A percentile compares a stretch with the other conserved stretches of the same genome.
phyloP scores from a whole-genome alignment of 768 basidiomycete species.

The Podaxis sp. region DNA sequence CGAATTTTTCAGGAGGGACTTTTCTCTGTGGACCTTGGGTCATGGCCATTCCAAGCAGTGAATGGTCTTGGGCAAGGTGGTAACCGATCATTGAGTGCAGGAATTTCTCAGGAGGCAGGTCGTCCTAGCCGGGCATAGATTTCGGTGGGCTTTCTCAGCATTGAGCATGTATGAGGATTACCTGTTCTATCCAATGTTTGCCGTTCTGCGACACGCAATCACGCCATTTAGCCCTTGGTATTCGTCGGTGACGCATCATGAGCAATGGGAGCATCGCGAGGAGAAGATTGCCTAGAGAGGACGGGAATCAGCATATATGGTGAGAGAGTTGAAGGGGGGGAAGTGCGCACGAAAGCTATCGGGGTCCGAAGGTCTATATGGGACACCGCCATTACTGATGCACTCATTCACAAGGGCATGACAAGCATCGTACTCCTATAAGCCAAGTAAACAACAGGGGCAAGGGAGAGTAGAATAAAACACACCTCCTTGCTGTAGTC shows the following conservation, averaged over 20 bases:
- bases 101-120: constrained; percentile 61
- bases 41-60: constrained; percentile 82
- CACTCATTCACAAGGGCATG: constrained; percentile 61
- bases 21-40: constrained; percentile 73
- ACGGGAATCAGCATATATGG: constrained; percentile 8
- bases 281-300: constrained; percentile 58
- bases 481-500: constrained; percentile 64
- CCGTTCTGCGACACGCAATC: constrained; percentile 59
- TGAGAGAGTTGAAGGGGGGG: neutral
- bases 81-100: constrained; percentile 82
- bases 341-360: constrained; percentile 66
- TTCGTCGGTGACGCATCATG: constrained; percentile 84
- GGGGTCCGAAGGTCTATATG: constrained; percentile 53
- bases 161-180: constrained; percentile 18
- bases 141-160: neutral
- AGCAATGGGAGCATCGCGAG: constrained; percentile 74
- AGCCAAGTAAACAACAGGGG: constrained; percentile 14
- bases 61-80: constrained; percentile 65
- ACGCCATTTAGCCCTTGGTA: constrained; percentile 73
- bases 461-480: constrained; percentile 18
- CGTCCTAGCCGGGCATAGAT: constrained; percentile 40
- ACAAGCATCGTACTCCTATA: constrained; percentile 73
- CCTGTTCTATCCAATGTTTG: constrained; percentile 85
- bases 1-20: constrained; percentile 31
- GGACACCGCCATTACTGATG: constrained; percentile 52